phyloP scores from a whole-genome alignment of 179 eudicot genomes.

The Silene vulgaris region DNA sequence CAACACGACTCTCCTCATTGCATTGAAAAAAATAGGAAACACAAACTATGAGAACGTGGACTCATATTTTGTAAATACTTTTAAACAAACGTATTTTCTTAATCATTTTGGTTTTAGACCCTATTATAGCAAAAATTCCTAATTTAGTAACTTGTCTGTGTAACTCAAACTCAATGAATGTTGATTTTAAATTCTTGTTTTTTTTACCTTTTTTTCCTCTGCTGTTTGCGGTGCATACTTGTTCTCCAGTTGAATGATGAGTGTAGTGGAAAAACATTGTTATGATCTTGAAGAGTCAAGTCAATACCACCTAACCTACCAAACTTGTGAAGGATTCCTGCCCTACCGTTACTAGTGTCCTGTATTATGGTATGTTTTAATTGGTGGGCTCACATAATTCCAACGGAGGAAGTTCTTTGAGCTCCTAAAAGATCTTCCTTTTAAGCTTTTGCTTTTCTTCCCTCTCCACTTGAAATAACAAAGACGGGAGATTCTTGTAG shows the following conservation, averaged over 20 bases:
- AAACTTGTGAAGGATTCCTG: conserved; percentile 17
- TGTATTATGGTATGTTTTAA: conserved; percentile 10
- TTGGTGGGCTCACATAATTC: conserved; percentile 8
- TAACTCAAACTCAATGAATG: not conserved
- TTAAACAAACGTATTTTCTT: too few relatives aligned
- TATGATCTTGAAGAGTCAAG: conserved; percentile 2
- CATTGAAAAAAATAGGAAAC: too few relatives aligned
- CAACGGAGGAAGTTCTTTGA: conserved; percentile 11
- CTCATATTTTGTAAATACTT: too few relatives aligned
- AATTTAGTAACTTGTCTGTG: not conserved
- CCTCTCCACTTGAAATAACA: conserved; percentile 14
- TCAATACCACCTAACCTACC: conserved; percentile 22
- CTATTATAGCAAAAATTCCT: not conserved
- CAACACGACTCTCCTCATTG: too few relatives aligned
- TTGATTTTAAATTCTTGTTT: not conserved
- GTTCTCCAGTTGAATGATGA: conserved; percentile 7
- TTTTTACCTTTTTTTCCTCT: not conserved
- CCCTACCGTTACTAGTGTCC: conserved; percentile 19
- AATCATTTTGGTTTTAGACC: not conserved
- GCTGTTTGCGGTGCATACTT: conserved; percentile 15
- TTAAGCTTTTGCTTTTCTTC: conserved; percentile 2
- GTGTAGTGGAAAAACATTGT: not conserved
- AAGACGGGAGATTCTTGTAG: conserved; percentile 16
- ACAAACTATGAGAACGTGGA: too few relatives aligned
- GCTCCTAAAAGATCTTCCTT: conserved; percentile 15